Percentiles rank a stretch among this genome's conserved stretches.
Evolutionary conservation across 352 stramenopile species (phyloP).

Genomic region (Elongisporangium anandrum): DNA sequence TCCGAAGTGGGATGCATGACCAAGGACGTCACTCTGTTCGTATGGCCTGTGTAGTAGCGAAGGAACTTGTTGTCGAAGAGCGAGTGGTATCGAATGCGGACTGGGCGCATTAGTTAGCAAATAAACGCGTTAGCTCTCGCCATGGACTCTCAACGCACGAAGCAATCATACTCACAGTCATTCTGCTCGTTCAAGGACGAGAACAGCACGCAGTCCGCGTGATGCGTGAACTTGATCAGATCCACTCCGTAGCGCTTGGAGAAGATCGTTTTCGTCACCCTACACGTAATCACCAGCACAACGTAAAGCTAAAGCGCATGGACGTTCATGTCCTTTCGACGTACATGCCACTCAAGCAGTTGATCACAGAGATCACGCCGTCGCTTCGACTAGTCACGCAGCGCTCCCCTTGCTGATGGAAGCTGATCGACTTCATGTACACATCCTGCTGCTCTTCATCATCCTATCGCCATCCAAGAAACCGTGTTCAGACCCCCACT

Average conservation of each 20-base stretch:
- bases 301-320: not conserved
- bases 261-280: slow-evolving; percentile 81
- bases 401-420: slow-evolving; percentile 75
- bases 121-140: slow-evolving; percentile 1
- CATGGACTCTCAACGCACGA: not conserved
- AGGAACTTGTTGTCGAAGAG: slow-evolving; percentile 89
- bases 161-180: slow-evolving; percentile 38
- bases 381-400: slow-evolving; percentile 76
- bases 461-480: slow-evolving; percentile 17
- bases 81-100: slow-evolving; percentile 84
- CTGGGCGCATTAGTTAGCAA: slow-evolving; percentile 15
- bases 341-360: slow-evolving; percentile 79
- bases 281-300: slow-evolving; percentile 10
- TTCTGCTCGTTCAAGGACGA: slow-evolving; percentile 70
- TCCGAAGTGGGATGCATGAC: slow-evolving; percentile 86
- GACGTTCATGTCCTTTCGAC: slow-evolving; percentile 7
- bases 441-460: slow-evolving; percentile 64
- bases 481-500: too few relatives aligned
- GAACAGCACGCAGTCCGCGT: slow-evolving; percentile 84
- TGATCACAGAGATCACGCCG: slow-evolving; percentile 75
- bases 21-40: slow-evolving; percentile 69
- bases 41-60: slow-evolving; percentile 83
- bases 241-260: slow-evolving; percentile 82
- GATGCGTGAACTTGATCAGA: slow-evolving; percentile 75
- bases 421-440: slow-evolving; percentile 58